Evolutionary conservation across 306 rosid species (phyloP).

Genomic region (Prosopis cineraria): DNA sequence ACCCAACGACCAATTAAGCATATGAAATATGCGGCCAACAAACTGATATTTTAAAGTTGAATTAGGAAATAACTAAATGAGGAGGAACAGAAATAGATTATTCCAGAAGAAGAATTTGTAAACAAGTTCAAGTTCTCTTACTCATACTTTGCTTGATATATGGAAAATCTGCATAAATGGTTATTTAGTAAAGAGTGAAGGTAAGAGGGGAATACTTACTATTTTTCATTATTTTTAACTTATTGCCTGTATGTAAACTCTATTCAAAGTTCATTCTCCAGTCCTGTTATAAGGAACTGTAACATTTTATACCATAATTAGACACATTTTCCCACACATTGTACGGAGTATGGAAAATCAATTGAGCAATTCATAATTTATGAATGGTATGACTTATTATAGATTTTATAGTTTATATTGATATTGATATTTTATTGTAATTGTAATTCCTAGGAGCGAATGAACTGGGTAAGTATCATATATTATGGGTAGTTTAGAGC

Average conservation of each 20-base stretch:
- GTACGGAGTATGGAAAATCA: neutral
- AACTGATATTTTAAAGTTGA: conserved; percentile 16
- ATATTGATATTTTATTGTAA: neutral
- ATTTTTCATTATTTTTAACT: conserved; percentile 8
- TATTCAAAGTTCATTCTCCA: neutral
- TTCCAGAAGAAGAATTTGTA: conserved; percentile 20
- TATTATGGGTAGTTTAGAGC: conserved; percentile 27
- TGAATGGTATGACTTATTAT: neutral
- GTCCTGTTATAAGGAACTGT: neutral
- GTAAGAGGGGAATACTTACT: neutral
- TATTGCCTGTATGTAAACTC: neutral
- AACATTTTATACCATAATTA: neutral
- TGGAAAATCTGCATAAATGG: conserved; percentile 14
- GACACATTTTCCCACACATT: neutral
- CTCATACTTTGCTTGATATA: conserved; percentile 8
- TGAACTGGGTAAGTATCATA: neutral
- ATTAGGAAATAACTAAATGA: conserved; percentile 9
- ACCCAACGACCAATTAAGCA: neutral
- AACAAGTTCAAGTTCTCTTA: neutral
- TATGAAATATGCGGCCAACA: neutral
- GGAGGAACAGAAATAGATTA: neutral
- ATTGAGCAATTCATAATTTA: neutral
- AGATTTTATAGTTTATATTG: neutral
- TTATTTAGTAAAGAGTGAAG: conserved; percentile 25
- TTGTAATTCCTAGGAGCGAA: conserved; percentile 22